phyloP scores from a whole-genome alignment of 2,329 filamentous ascomycete genomes.

The Verticillium klebahnii region DNA sequence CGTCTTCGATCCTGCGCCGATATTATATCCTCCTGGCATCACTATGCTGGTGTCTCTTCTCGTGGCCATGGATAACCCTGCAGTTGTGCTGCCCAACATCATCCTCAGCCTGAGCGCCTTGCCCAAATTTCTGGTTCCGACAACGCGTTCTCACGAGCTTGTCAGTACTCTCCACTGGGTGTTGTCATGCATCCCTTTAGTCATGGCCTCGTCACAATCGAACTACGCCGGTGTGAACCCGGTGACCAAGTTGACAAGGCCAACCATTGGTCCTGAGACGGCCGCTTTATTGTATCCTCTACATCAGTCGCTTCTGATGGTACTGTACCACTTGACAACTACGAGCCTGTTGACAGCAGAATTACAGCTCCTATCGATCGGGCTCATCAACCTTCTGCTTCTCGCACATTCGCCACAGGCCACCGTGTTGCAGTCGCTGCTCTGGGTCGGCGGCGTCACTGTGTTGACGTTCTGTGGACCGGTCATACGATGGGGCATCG shows the following conservation, averaged over 20 bases:
- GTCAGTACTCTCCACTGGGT: constrained; percentile 74
- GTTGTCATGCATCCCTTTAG: constrained; percentile 65
- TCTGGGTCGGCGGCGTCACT: constrained; percentile 79
- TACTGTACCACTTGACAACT: constrained; percentile 76
- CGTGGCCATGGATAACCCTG: constrained; percentile 57
- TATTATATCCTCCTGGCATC: constrained; percentile 79
- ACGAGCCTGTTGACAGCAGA: constrained; percentile 86
- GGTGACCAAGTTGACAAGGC: constrained; percentile 1
- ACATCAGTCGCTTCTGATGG: constrained; percentile 70
- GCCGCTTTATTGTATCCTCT: constrained; percentile 72
- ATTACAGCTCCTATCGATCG: constrained; percentile 78
- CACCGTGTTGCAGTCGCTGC: constrained; percentile 75
- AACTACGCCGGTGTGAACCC: constrained; percentile 10
- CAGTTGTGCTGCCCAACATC: constrained; percentile 70
- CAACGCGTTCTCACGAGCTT: constrained; percentile 48
- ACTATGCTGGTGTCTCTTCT: constrained; percentile 75
- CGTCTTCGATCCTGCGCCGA: constrained; percentile 83
- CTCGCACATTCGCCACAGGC: constrained; percentile 78
- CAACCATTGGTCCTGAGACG: constrained; percentile 47
- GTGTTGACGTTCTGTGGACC: constrained; percentile 69
- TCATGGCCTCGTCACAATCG: constrained; percentile 21
- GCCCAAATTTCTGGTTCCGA: constrained; percentile 68
- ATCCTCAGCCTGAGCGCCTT: constrained; percentile 76
- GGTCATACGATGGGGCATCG: constrained; percentile 78
- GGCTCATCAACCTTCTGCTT: constrained; percentile 75